A percentile compares a stretch with the other conserved stretches of the same genome.
Evolutionary conservation across 2,329 filamentous ascomycete genomes (phyloP).

Genomic region (Xylariaceae sp.): DNA sequence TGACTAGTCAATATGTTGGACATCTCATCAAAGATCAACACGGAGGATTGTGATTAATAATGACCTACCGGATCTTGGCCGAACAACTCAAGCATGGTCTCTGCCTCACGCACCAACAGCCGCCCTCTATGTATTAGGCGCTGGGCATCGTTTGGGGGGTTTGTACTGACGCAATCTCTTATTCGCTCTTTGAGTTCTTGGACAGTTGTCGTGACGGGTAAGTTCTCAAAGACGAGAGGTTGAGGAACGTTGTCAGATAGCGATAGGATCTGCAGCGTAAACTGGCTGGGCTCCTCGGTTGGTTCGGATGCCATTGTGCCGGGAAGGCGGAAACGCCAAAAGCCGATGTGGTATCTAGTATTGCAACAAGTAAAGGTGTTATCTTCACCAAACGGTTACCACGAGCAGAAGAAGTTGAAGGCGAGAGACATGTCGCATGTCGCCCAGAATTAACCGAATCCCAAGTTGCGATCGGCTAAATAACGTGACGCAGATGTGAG

Average conservation of each 20-base stretch:
- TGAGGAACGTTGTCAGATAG: constrained; percentile 50
- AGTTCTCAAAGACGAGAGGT: constrained; percentile 43
- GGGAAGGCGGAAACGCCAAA: not conserved
- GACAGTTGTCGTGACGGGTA: constrained; percentile 48
- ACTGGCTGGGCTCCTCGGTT: constrained; percentile 30
- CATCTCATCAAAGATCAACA: not conserved
- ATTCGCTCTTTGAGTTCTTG: constrained; percentile 55
- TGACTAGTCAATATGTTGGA: constrained; percentile 9
- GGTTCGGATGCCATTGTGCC: constrained; percentile 5
- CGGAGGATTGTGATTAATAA: not conserved
- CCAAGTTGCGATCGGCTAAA: not conserved
- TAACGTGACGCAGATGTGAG: not conserved
- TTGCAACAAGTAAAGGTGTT: not conserved
- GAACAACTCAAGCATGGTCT: constrained; percentile 53
- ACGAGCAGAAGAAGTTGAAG: constrained; percentile 6
- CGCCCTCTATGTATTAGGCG: constrained; percentile 57
- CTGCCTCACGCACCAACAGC: constrained; percentile 47
- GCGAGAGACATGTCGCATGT: constrained; percentile 17
- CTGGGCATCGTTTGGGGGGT: constrained; percentile 50
- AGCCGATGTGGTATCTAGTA: not conserved
- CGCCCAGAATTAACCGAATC: constrained; percentile 10
- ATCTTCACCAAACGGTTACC: constrained; percentile 6
- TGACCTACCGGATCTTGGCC: constrained; percentile 47
- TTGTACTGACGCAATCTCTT: constrained; percentile 44
- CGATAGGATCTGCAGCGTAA: constrained; percentile 55